phyloP scores from a whole-genome alignment of 306 rosid genomes.

The Lagenaria siceraria region DNA sequence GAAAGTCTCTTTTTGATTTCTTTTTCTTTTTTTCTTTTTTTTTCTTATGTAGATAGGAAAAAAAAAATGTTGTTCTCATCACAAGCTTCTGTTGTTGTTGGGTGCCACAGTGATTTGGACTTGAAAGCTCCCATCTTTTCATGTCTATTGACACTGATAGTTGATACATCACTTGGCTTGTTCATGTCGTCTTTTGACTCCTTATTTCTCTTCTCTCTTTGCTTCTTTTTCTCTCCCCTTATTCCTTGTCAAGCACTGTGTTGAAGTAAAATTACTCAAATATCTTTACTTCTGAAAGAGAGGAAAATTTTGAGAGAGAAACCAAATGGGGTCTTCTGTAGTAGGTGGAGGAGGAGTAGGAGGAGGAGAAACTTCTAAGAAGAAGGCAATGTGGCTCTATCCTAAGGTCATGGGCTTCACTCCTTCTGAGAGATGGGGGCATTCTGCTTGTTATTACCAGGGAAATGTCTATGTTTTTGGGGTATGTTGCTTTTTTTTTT shows the following conservation, averaged over 20 bases:
- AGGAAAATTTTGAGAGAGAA: neutral
- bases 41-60: neutral
- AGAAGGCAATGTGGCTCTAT: constrained; percentile 95
- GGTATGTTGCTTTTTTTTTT: constrained; percentile 38
- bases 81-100: constrained; percentile 62
- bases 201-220: constrained; percentile 11
- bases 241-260: constrained; percentile 10
- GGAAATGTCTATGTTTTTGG: constrained; percentile 74
- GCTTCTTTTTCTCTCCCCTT: constrained; percentile 10
- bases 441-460: constrained; percentile 65
- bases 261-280: neutral
- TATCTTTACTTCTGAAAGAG: neutral
- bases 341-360: constrained; percentile 11
- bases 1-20: neutral
- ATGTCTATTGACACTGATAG: constrained; percentile 96
- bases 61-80: constrained; percentile 41
- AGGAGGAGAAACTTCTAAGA: constrained; percentile 36
- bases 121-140: constrained; percentile 99
- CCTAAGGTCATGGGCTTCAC: constrained; percentile 67
- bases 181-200: constrained; percentile 62
- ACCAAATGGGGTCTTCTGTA: constrained; percentile 42
- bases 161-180: constrained; percentile 86
- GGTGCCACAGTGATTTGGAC: constrained; percentile 95
- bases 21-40: neutral
- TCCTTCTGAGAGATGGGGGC: constrained; percentile 99